A percentile compares a stretch with the other conserved stretches of the same genome.
These are phyloP conservation scores for Cubamyces lactineus DNA, from an alignment of 768 basidiomycete genomes.

Conservation along the genomic window DNA sequence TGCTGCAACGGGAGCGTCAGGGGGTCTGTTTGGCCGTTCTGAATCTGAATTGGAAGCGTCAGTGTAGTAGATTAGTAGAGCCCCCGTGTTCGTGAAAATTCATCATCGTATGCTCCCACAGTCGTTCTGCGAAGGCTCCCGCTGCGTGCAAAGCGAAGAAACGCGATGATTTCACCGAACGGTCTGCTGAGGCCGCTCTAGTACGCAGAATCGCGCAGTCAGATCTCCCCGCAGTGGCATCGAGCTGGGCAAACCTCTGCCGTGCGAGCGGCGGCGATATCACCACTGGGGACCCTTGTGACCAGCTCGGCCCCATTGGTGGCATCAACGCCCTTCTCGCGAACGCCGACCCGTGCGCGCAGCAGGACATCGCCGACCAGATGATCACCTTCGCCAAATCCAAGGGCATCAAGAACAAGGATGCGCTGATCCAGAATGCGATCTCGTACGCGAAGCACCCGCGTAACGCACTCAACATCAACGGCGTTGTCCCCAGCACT, in stretches of 20 bases:
- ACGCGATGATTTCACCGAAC: slow-evolving; percentile 6
- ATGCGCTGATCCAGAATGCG: slow-evolving; percentile 46
- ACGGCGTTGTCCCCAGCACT: slow-evolving; percentile 48
- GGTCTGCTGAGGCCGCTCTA: background rate
- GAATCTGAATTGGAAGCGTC: slow-evolving; percentile 17
- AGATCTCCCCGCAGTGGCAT: slow-evolving; percentile 1
- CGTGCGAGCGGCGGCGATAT: background rate
- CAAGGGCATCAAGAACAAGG: slow-evolving; percentile 42
- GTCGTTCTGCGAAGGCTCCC: slow-evolving; percentile 8
- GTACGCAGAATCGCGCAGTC: slow-evolving; percentile 1
- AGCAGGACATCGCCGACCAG: slow-evolving; percentile 51
- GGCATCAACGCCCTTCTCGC: slow-evolving; percentile 50
- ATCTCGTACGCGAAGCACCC: slow-evolving; percentile 47
- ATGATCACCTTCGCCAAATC: slow-evolving; percentile 58
- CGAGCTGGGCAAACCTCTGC: slow-evolving; percentile 1
- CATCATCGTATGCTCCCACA: slow-evolving; percentile 8
- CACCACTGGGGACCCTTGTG: slow-evolving; percentile 43
- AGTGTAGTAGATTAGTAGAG: slow-evolving; percentile 17
- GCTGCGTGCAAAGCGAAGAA: slow-evolving; percentile 13
- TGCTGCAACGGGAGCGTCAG: slow-evolving; percentile 27
- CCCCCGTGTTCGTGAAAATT: slow-evolving; percentile 9
- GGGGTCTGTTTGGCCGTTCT: slow-evolving; percentile 31
- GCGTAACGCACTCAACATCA: slow-evolving; percentile 46
- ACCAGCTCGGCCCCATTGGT: slow-evolving; percentile 42
- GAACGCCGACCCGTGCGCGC: slow-evolving; percentile 49